phyloP scores from a whole-genome alignment of 1,284 basidiomycete species.

The Ustilago sp. region DNA sequence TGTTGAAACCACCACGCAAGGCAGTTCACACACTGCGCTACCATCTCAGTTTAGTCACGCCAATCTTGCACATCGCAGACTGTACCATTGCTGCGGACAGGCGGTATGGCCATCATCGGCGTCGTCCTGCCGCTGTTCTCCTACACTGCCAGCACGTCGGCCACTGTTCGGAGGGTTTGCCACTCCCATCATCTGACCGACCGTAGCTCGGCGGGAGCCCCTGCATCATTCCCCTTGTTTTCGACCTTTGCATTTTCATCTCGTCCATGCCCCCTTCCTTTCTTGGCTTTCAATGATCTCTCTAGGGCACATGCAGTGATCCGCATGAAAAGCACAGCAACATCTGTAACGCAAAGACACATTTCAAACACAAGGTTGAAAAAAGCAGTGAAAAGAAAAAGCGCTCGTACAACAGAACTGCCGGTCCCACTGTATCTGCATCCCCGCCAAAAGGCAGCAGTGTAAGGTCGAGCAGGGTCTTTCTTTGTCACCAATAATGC shows the following conservation, averaged over 20 bases:
- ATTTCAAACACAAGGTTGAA: conserved; percentile 9
- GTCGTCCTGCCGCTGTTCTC: conserved; percentile 29
- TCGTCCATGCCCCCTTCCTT: conserved; percentile 1
- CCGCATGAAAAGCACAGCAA: conserved; percentile 12
- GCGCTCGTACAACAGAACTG: background rate
- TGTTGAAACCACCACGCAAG: conserved; percentile 32
- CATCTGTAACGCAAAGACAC: conserved; percentile 1
- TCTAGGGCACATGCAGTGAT: background rate
- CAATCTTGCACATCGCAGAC: background rate
- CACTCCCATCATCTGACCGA: conserved; percentile 19
- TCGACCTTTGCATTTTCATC: background rate
- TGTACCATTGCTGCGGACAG: conserved; percentile 21
- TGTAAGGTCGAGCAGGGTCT: background rate
- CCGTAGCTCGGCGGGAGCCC: background rate
- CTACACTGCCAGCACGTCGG: conserved; percentile 20
- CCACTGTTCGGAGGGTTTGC: conserved; percentile 41
- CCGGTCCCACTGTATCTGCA: background rate
- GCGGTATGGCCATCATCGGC: conserved; percentile 16
- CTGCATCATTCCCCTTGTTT: background rate
- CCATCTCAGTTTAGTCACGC: conserved; percentile 9
- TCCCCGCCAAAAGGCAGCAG: background rate
- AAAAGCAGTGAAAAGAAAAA: background rate
- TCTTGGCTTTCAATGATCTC: background rate
- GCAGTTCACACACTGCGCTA: conserved; percentile 27
- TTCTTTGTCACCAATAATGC: background rate